Evolutionary conservation across 2,329 filamentous ascomycete genomes (phyloP).

Genomic region (Claviceps digitariae): DNA sequence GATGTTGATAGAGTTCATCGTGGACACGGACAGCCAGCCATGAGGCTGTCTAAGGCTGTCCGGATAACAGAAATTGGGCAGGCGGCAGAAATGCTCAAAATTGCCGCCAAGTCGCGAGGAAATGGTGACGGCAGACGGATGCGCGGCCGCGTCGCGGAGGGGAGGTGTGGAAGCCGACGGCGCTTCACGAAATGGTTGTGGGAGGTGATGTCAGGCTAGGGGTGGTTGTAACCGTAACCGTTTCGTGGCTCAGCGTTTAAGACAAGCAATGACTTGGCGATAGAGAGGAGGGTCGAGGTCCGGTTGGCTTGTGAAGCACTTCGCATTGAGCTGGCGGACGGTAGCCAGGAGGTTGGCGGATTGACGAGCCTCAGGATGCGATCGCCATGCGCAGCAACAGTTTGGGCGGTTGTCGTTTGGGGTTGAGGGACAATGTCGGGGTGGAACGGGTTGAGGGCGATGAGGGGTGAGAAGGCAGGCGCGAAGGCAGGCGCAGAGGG

Average conservation of each 20-base stretch:
- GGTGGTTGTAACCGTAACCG: neutral
- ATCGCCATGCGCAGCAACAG: conserved; percentile 2
- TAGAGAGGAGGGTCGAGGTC: neutral
- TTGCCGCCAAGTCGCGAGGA: neutral
- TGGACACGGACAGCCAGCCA: conserved; percentile 43
- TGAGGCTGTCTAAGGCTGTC: conserved; percentile 19
- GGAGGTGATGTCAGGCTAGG: conserved; percentile 3
- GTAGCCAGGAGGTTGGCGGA: neutral
- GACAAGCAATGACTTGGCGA: neutral
- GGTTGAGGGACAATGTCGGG: conserved; percentile 4
- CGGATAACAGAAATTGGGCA: neutral
- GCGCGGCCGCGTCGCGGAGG: neutral
- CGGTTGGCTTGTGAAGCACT: neutral
- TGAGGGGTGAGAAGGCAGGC: conserved; percentile 3
- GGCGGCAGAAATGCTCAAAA: neutral
- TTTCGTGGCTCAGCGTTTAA: neutral
- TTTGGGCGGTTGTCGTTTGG: neutral
- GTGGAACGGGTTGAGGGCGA: too few relatives aligned
- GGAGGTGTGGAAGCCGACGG: neutral
- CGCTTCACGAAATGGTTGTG: neutral
- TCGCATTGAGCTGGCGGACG: neutral
- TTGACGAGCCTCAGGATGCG: conserved; percentile 2
- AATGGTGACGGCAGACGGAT: neutral
- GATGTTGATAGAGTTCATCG: conserved; percentile 96
- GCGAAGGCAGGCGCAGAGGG: neutral